Conservation (phyloP, 306 rosid genomes). For the Dalbergia cultrata region DNA sequence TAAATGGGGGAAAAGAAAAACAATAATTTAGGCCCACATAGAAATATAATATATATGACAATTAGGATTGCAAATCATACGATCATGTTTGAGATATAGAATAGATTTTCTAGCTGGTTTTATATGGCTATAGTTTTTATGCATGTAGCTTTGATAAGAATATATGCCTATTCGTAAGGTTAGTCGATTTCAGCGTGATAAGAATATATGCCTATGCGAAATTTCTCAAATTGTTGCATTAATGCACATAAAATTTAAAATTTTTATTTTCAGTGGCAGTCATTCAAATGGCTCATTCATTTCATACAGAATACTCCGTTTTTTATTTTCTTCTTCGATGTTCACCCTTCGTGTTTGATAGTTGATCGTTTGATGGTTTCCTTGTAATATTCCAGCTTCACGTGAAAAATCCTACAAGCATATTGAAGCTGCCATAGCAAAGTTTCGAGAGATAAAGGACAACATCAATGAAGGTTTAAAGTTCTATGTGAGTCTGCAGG, state of each 20-base stretch:
- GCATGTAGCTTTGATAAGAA: constrained; percentile 41
- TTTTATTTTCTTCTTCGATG: not conserved
- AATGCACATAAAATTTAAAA: not conserved
- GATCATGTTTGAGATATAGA: constrained; percentile 39
- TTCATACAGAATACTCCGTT: constrained; percentile 23
- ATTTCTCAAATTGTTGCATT: constrained; percentile 14
- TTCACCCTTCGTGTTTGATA: not conserved
- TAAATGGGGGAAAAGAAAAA: constrained; percentile 12
- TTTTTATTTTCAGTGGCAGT: constrained; percentile 14
- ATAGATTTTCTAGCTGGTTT: constrained; percentile 28
- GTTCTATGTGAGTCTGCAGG: constrained; percentile 94
- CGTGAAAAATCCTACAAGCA: constrained; percentile 96
- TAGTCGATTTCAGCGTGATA: constrained; percentile 48
- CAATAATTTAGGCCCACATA: constrained; percentile 24
- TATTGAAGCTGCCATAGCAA: constrained; percentile 93
- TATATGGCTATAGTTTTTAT: constrained; percentile 34
- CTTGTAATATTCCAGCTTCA: constrained; percentile 65
- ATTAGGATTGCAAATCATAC: constrained; percentile 27
- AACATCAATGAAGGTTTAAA: constrained; percentile 93
- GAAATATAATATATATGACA: constrained; percentile 20
- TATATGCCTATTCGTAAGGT: constrained; percentile 43
- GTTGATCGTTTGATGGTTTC: constrained; percentile 45
- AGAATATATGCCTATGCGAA: too few relatives aligned
- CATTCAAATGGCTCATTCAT: not conserved
- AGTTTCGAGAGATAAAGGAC: constrained; percentile 90